Conservation (phyloP, 345 rosid genomes). For the Pistacia integerrima region DNA sequence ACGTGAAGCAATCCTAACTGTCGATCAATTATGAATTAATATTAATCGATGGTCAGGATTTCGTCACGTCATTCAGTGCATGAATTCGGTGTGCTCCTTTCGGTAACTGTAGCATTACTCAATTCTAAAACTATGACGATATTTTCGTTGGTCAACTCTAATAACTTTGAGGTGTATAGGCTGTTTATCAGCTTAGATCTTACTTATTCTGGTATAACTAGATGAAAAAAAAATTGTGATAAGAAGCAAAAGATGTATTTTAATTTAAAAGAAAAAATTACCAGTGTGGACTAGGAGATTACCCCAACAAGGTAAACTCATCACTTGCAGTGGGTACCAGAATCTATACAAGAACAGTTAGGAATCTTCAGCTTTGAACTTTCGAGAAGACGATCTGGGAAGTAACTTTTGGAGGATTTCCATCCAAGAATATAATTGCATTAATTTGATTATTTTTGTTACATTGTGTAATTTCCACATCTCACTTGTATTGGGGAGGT, state of each 20-base stretch:
- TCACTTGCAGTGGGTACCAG: too few species aligned
- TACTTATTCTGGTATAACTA: not conserved
- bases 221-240: not conserved
- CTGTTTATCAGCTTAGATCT: not conserved
- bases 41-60: too few species aligned
- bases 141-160: not conserved
- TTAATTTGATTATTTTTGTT: not conserved
- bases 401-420: not conserved
- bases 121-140: not conserved
- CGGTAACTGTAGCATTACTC: too few species aligned
- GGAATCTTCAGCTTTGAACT: too few species aligned
- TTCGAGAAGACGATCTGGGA: not conserved
- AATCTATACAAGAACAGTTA: too few species aligned
- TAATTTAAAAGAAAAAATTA: not conserved
- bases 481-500: too few species aligned
- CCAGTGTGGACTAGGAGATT: not conserved
- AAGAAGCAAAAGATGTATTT: not conserved
- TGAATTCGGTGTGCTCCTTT: too few species aligned
- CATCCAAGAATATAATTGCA: not conserved
- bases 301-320: too few species aligned
- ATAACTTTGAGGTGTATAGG: not conserved
- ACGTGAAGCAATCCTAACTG: too few species aligned
- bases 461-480: not conserved
- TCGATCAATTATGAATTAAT: too few species aligned
- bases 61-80: too few species aligned